Base-by-base conservation (phyloP, 176 grass and related monocot genomes). In the Lolium perenne region DNA sequence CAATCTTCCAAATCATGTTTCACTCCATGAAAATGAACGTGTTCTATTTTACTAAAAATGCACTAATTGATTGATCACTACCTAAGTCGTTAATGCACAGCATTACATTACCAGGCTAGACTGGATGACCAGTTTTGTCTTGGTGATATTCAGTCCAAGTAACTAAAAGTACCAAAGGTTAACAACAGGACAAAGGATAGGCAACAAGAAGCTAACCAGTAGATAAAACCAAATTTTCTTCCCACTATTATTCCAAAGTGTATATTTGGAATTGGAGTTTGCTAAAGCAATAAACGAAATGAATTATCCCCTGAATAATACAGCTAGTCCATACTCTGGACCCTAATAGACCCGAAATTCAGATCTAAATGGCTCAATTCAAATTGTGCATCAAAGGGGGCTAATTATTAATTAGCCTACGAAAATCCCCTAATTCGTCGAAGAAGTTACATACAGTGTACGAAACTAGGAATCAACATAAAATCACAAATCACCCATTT, bases 201-300 rank as follows among this genome's bases (percentile, higher is more conserved):
- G 57, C 11, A 83, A 13, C 9, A 35, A 38, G 1, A 79, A 47
- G 47, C 65, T 35, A 83, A 72, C 38, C 41, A 45, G 46, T 21
- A 77, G n/a, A 55, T 79, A 77, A 45, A 77, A 43, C 45, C 8
- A 74, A 50, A 72, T 23, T 46, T 25, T 13, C 12, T 61, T 53
- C 41, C 38, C 15, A 35, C 46, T 46, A 82, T 82, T 78, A 82
- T 82, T 78, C 29, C 71, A 71, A 90, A 82, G 71, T 32, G 32
- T 35, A 35, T 35, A 71, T 53, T 63, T 77, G 53, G 57, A 71
- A 43, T 63, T 77, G 53, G 57, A 71, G 53, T 22, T 83, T 58
- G 47, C 35, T 1, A 61, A 47, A 65, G 26, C 21, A 90, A 60
- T 10, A 80, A 84, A 74, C 14, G 57, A 50, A 74, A 73, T 73